Evolutionary conservation across 306 rosid genomes (phyloP), one percentile per base, ranked within the genome.

Genomic region (Lotus japonicus): DNA sequence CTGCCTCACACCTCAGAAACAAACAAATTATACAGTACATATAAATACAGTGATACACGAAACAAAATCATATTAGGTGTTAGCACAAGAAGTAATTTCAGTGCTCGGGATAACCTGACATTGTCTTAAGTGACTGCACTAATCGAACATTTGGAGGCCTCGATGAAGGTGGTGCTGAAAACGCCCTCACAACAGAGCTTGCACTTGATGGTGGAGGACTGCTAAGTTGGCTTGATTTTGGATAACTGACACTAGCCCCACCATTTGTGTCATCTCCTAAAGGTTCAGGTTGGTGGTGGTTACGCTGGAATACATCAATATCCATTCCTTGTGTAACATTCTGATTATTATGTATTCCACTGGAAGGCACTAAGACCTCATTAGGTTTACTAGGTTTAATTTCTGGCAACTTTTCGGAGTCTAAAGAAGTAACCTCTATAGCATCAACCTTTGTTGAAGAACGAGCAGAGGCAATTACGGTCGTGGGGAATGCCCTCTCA

Each of bases 401-500:
- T 23, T 90, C 91, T 4, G 76, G 57, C 42, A 81, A 85, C 78
- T 81, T 92, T 46, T 87, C 98, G 35, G 87, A 56, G 64, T 84
- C 95, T 68, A 79, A 44, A 59, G 82, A 76, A 41, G 83, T 68
- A 39, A 77, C 60, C 61, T 88, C 96, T 5, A 76, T 59, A 16
- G 81, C 72, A 72, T 90, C 96, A 58, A 33, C 81, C 82, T 90
- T 14, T 12, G 91, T 79, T 21, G 95, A 84, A 60, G 92, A 65
- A 49, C 96, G 96, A 63, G 92, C 82, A 4, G 92, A 86, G 49
- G 97, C 75, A 55, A 94, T 90, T 74, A 88, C 56, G 2, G 97
- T 94, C 0, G 92, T 88, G 45, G 99, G 99, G 78, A 94, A 90
- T 66, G 99, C 97, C 74, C 97, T 89, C 81, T 94, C 98, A 2